Base-by-base conservation (phyloP, 2,329 filamentous ascomycete species). In the Cladophialophora immunda region DNA sequence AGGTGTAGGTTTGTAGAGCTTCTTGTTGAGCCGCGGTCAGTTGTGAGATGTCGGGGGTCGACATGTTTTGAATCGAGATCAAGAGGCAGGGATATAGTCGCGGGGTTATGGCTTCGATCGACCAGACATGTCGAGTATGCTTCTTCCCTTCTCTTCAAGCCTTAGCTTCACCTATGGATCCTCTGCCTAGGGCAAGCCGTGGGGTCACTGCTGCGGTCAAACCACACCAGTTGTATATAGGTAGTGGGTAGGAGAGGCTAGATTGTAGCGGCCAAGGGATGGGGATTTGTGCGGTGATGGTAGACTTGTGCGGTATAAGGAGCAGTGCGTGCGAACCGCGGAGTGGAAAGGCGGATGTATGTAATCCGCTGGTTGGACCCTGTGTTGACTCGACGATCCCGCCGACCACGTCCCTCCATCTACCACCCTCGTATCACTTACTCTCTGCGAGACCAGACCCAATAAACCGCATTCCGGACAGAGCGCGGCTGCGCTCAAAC, bases 1-100 rank as follows among this genome's bases (percentile, higher is more conserved):
- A 87, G 17, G 90, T 92, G 79, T 93, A 97, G 75, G 97, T 94
- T 74, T 97, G 90, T 29, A 99, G 87, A 55, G 92, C 91, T 59
- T 90, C 87, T 78, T 93, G 93, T 82, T 98, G 93, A 72, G 86
- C 86, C 70, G 89, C 82, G 58, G 90, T 91, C 75, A 97, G 89
- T 79, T 89, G 85, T 74, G 85, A 85, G 74, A 91, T 83, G 64
- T 84, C 84, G 47, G 71, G 79, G 78, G 77, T 85, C 82, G 76
- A 76, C 81, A 83, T 83, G 63, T 36, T 54, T n/a, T 32, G 9
- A 29, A 30, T 30, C 30, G 13, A 27, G 45, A 30, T 65, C 57
- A 57, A 57, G 55, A n/a, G 11, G 56, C 45, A 55, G 22, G 63
- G 57, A 58, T 38, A 47, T 6, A 56, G 22, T 27, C 52, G 45